These are phyloP conservation scores for Boletus vinaceobasis DNA, from an alignment of 768 basidiomycete genomes.

Conservation along the genomic window DNA sequence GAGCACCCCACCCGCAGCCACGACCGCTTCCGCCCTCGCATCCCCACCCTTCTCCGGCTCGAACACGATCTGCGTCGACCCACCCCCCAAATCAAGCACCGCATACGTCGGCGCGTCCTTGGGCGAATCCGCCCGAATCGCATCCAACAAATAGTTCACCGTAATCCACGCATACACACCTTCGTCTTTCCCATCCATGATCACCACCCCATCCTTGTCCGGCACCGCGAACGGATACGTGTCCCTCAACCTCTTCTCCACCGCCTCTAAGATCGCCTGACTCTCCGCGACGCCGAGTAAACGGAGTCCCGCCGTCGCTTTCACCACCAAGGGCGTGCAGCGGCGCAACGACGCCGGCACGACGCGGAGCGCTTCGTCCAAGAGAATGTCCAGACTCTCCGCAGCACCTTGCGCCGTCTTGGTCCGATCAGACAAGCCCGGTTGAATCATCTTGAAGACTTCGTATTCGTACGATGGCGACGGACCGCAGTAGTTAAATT, in stretches of 20 bases:
- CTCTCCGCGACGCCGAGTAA: conserved; percentile 62
- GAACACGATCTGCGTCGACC: conserved; percentile 97
- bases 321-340: conserved; percentile 88
- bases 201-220: conserved; percentile 64
- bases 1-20: conserved; percentile 35
- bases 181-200: conserved; percentile 96
- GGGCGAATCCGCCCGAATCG: conserved; percentile 56
- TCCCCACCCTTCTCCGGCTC: conserved; percentile 64
- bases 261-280: conserved; percentile 70
- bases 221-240: conserved; percentile 68
- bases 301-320: conserved; percentile 88
- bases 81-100: conserved; percentile 94
- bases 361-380: conserved; percentile 75
- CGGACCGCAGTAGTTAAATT: conserved; percentile 86
- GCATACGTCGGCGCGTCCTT: conserved; percentile 62
- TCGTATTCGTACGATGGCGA: conserved; percentile 88
- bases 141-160: conserved; percentile 84
- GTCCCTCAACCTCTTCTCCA: conserved; percentile 52
- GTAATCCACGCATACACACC: conserved; percentile 99
- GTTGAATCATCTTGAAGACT: conserved; percentile 78
- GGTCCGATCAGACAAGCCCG: conserved; percentile 70
- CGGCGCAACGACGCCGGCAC: conserved; percentile 60
- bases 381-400: conserved; percentile 67
- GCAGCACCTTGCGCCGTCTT: conserved; percentile 69
- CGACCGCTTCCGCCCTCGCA: no score